Evolutionary conservation across 331 rosid genomes (phyloP).

Genomic region (Ulmus americana): DNA sequence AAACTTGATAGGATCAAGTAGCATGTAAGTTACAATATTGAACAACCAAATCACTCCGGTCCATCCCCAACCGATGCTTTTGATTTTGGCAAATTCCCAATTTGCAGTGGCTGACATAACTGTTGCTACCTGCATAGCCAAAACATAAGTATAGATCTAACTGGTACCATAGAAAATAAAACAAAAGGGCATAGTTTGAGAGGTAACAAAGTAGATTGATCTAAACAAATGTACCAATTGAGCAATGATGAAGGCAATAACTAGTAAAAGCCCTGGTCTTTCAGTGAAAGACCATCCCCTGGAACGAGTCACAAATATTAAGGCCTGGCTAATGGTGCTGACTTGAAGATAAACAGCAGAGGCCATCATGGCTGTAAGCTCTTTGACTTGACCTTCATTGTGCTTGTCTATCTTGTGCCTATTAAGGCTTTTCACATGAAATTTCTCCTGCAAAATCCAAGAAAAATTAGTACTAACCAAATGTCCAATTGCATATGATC

Average conservation of each 20-base stretch:
- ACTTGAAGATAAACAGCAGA: slow-evolving; percentile 43
- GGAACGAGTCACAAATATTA: slow-evolving; percentile 41
- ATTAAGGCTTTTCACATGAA: slow-evolving; percentile 32
- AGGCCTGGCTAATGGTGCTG: slow-evolving; percentile 47
- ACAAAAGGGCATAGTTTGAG: not conserved
- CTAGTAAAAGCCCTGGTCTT: slow-evolving; percentile 38
- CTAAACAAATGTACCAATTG: slow-evolving; percentile 31
- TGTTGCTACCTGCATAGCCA: slow-evolving; percentile 20
- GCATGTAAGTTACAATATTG: slow-evolving; percentile 20
- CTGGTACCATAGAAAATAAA: not conserved
- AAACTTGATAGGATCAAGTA: slow-evolving; percentile 30
- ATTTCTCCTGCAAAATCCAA: slow-evolving; percentile 29
- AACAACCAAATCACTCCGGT: slow-evolving; percentile 27
- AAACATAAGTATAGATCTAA: not conserved
- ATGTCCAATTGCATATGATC: not conserved
- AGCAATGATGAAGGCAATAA: slow-evolving; percentile 36
- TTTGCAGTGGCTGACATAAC: slow-evolving; percentile 23
- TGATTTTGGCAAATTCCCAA: slow-evolving; percentile 16
- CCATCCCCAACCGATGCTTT: slow-evolving; percentile 29
- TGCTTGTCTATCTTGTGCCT: not conserved
- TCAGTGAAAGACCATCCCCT: slow-evolving; percentile 36
- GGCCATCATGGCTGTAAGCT: slow-evolving; percentile 1
- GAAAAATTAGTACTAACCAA: not conserved
- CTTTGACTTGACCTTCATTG: not conserved
- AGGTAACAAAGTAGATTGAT: not conserved